A percentile compares a stretch with the other conserved stretches of the same genome.
Conservation (phyloP, 1,284 basidiomycete species). For the Moesziomyces globuligerus region DNA sequence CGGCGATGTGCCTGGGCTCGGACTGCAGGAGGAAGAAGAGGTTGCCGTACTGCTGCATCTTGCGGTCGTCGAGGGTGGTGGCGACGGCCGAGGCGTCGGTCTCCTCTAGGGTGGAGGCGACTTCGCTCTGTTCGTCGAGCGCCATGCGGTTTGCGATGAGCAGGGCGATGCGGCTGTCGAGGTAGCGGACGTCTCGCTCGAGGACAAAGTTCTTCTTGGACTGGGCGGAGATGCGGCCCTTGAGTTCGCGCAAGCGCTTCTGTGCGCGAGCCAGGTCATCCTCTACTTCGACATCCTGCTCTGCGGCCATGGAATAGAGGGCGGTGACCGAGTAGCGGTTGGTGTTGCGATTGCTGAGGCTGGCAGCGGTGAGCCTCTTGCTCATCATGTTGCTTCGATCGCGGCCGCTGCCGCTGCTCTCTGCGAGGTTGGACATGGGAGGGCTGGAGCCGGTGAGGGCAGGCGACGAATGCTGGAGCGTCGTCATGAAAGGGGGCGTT, state of each 20-base stretch:
- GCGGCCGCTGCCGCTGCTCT: slow-evolving; percentile 36
- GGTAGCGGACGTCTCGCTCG: slow-evolving; percentile 96
- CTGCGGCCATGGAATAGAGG: slow-evolving; percentile 95
- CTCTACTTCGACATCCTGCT: slow-evolving; percentile 98
- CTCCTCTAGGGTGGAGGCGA: slow-evolving; percentile 78
- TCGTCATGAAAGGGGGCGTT: slow-evolving; percentile 35
- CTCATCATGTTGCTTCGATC: slow-evolving; percentile 41
- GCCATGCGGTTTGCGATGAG: slow-evolving; percentile 99
- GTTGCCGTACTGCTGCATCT: slow-evolving; percentile 93
- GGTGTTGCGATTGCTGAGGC: slow-evolving; percentile 75
- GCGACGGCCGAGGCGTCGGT: slow-evolving; percentile 74
- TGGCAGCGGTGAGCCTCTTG: slow-evolving; percentile 51
- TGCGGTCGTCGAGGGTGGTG: slow-evolving; percentile 82
- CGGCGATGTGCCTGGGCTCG: slow-evolving; percentile 94
- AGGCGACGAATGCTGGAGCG: slow-evolving; percentile 30
- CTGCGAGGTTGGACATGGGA: slow-evolving; percentile 17
- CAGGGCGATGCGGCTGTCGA: slow-evolving; percentile 95
- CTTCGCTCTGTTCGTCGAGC: slow-evolving; percentile 81
- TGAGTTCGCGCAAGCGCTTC: slow-evolving; percentile 92
- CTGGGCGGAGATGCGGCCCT: slow-evolving; percentile 96
- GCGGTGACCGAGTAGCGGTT: slow-evolving; percentile 96
- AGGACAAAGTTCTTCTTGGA: slow-evolving; percentile 99
- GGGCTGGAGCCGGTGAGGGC: slow-evolving; percentile 4
- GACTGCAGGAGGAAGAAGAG: slow-evolving; percentile 98
- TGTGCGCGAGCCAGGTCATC: slow-evolving; percentile 96